These are phyloP conservation scores for Xylariaceae sp. DNA, from an alignment of 2,329 filamentous ascomycete genomes.

Conservation along the genomic window DNA sequence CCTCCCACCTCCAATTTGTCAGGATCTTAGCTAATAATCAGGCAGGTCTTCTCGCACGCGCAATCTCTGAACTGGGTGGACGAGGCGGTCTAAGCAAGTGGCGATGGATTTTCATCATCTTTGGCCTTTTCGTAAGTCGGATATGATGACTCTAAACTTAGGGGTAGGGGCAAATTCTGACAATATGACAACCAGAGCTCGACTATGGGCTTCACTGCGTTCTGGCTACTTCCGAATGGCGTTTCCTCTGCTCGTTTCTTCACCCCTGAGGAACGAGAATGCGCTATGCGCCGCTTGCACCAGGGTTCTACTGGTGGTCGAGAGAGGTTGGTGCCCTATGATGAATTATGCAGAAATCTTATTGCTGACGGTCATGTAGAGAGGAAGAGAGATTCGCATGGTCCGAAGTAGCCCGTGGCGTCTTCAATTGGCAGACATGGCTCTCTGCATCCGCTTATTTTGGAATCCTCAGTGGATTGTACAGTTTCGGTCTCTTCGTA, in stretches of 20 bases:
- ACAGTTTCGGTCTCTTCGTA: conserved; percentile 61
- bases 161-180: conserved; percentile 1
- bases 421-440: conserved; percentile 58
- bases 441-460: conserved; percentile 58
- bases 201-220: conserved; percentile 46
- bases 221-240: conserved; percentile 51
- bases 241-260: conserved; percentile 51
- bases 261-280: conserved; percentile 45
- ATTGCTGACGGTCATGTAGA: conserved; percentile 19
- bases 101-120: conserved; percentile 60
- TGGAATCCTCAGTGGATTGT: conserved; percentile 52
- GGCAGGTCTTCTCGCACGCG: conserved; percentile 52
- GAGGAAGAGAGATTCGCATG: conserved; percentile 49
- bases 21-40: background rate
- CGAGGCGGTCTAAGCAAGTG: conserved; percentile 50
- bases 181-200: conserved; percentile 41
- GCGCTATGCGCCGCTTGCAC: conserved; percentile 42
- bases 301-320: conserved; percentile 29
- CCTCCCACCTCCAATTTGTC: no score
- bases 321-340: conserved; percentile 29
- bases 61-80: conserved; percentile 54
- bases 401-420: conserved; percentile 57
- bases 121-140: conserved; percentile 46
- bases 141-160: background rate
- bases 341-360: conserved; percentile 5